phyloP scores from a whole-genome alignment of 306 rosid species.

The Prunus dulcis region DNA sequence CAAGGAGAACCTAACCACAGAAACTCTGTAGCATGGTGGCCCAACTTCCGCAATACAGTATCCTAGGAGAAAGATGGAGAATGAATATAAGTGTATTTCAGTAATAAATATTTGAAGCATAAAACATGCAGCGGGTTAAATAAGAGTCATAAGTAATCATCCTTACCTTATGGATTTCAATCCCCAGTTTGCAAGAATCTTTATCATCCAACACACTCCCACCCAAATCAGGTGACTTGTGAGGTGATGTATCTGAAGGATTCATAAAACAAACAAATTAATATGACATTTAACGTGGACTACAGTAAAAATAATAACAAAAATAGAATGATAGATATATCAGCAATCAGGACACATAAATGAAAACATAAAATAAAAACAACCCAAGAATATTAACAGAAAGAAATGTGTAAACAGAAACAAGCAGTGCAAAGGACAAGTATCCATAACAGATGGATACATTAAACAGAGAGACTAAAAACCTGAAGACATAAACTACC shows the following conservation, averaged over 20 bases:
- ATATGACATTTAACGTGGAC: neutral
- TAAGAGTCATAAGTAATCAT: neutral
- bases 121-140: neutral
- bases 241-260: slow-evolving; percentile 37
- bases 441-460: neutral
- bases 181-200: slow-evolving; percentile 25
- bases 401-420: neutral
- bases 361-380: too few species aligned
- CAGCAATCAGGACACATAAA: neutral
- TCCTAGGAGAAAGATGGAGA: slow-evolving; percentile 31
- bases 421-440: neutral
- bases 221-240: slow-evolving; percentile 7
- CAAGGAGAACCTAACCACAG: slow-evolving; percentile 68
- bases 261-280: neutral
- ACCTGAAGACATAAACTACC: neutral
- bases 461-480: neutral
- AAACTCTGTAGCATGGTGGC: slow-evolving; percentile 34
- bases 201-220: slow-evolving; percentile 24
- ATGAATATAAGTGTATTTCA: neutral
- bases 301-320: neutral
- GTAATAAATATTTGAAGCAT: neutral
- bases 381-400: neutral
- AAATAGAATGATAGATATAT: neutral
- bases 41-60: slow-evolving; percentile 35
- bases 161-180: slow-evolving; percentile 51